Percentiles rank a stretch among this genome's conserved stretches.
phyloP scores from a whole-genome alignment of 2,329 filamentous ascomycete species.

The Plectosphaerella plurivora region DNA sequence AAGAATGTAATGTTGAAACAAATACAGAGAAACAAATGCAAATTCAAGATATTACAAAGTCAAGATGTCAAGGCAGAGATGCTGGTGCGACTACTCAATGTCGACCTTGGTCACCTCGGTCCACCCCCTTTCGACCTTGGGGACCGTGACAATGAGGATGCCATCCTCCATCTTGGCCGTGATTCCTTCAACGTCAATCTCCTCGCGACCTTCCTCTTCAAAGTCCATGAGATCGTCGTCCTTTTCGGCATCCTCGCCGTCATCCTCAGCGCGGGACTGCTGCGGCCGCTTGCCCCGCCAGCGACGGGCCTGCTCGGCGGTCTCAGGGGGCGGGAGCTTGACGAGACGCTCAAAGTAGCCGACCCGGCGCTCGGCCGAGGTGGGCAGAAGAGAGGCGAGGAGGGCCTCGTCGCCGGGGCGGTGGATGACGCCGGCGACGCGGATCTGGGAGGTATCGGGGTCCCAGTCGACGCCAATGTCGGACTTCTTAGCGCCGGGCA shows the following conservation, averaged over 20 bases:
- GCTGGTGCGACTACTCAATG: conserved; percentile 35
- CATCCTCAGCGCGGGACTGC: conserved; percentile 6
- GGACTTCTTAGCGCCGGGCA: conserved; percentile 76
- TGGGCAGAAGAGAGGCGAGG: conserved; percentile 51
- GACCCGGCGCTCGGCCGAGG: conserved; percentile 63
- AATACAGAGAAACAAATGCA: neutral
- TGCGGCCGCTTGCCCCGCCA: neutral
- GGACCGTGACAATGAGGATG: conserved; percentile 70
- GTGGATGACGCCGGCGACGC: conserved; percentile 68
- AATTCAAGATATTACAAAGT: no score
- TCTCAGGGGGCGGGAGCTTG: conserved; percentile 44
- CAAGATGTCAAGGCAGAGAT: neutral
- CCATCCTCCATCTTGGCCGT: conserved; percentile 76
- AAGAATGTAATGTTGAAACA: neutral
- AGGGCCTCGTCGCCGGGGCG: conserved; percentile 68
- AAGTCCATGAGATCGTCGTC: neutral
- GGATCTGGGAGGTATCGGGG: conserved; percentile 59
- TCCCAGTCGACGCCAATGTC: conserved; percentile 77
- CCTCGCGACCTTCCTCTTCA: conserved; percentile 43
- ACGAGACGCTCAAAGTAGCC: conserved; percentile 72
- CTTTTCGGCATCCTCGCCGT: conserved; percentile 42
- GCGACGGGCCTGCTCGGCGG: neutral
- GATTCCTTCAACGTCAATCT: conserved; percentile 64
- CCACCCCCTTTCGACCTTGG: conserved; percentile 65
- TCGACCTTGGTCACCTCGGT: conserved; percentile 59